phyloP scores from a whole-genome alignment of 179 eudicot genomes.

The Amaranthus tricolor region DNA sequence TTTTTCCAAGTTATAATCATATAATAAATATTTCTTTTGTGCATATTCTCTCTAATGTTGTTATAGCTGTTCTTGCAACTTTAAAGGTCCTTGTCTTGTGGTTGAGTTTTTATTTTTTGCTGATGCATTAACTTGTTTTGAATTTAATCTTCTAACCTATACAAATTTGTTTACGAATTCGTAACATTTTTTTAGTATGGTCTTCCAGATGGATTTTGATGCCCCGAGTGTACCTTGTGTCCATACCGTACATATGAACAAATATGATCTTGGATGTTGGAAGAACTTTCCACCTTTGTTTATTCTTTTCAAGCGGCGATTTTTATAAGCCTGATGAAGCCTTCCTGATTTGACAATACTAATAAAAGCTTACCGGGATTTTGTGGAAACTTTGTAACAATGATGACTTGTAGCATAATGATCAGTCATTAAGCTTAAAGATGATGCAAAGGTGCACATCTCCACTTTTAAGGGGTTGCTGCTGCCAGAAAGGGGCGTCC shows the following conservation, averaged over 20 bases:
- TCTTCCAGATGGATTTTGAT: slow-evolving; percentile 18
- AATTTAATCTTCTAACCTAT: background rate
- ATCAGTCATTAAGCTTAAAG: slow-evolving; percentile 15
- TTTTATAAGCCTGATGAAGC: slow-evolving; percentile 21
- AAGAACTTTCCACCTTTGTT: background rate
- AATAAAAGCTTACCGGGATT: slow-evolving; percentile 14
- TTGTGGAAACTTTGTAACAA: slow-evolving; percentile 22
- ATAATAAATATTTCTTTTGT: no score
- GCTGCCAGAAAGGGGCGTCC: slow-evolving; percentile 5
- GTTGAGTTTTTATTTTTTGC: background rate
- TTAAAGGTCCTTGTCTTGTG: background rate
- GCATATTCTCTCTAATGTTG: background rate
- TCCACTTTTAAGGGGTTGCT: slow-evolving; percentile 37
- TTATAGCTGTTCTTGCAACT: background rate
- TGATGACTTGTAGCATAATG: slow-evolving; percentile 14
- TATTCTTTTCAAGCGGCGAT: background rate
- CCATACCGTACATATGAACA: slow-evolving; percentile 2
- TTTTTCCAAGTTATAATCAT: background rate
- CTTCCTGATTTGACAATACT: slow-evolving; percentile 10
- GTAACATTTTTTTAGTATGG: background rate
- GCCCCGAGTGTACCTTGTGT: background rate
- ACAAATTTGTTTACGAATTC: background rate
- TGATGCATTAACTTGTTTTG: background rate
- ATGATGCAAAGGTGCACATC: slow-evolving; percentile 20
- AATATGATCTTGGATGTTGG: background rate